Evolutionary conservation across 1,139 yeast genomes (phyloP).

Genomic region (Scheffersomyces cryptocercus): DNA sequence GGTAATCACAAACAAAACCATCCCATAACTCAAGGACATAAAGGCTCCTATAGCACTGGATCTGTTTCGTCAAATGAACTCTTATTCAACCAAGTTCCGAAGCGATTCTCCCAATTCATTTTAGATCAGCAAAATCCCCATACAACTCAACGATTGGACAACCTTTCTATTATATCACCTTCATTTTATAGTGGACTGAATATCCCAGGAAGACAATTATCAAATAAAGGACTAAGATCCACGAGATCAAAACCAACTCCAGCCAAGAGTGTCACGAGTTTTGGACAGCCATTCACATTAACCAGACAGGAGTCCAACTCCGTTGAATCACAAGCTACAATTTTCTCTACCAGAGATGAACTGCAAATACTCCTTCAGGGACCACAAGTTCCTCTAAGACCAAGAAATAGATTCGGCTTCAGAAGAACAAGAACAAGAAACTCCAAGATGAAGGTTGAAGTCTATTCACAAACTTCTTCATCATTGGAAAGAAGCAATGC

Average conservation of each 20-base stretch:
- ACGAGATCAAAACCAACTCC: conserved; percentile 1
- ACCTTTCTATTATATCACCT: conserved; percentile 26
- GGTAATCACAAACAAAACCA: background rate
- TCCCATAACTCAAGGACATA: too few species aligned
- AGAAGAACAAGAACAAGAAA: conserved; percentile 5
- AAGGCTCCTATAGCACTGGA: background rate
- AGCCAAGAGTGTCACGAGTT: background rate
- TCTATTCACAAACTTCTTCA: conserved; percentile 11
- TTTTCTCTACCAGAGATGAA: conserved; percentile 40
- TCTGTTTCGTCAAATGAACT: conserved; percentile 1
- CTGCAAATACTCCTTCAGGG: conserved; percentile 3
- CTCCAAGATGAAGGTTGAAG: conserved; percentile 12
- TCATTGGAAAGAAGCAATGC: conserved; percentile 34
- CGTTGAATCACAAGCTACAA: conserved; percentile 49
- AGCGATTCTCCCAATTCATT: conserved; percentile 44
- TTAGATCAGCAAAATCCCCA: conserved; percentile 37
- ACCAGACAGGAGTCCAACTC: conserved; percentile 34
- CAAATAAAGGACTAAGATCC: conserved; percentile 2
- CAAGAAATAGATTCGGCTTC: background rate
- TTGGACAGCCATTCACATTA: conserved; percentile 5
- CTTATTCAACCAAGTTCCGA: conserved; percentile 38
- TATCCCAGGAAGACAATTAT: conserved; percentile 5
- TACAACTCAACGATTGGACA: conserved; percentile 25
- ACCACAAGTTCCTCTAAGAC: conserved; percentile 3
- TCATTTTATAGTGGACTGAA: conserved; percentile 23